phyloP scores from a whole-genome alignment of 2,329 filamentous ascomycete genomes.

The Xylaria multiplex region DNA sequence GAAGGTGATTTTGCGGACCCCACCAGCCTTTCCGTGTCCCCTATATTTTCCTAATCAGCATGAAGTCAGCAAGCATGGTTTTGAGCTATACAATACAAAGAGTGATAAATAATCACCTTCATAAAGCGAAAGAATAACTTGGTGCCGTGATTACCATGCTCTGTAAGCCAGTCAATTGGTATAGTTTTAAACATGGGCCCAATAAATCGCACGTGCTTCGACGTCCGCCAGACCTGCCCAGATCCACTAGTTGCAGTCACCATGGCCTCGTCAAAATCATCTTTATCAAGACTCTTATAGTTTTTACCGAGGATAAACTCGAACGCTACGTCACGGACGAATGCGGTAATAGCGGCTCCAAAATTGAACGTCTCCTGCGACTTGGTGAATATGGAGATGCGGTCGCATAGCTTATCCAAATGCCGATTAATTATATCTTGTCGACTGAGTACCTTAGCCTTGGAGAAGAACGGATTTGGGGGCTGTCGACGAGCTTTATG shows the following conservation, averaged over 20 bases:
- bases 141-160: conserved; percentile 18
- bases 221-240: conserved; percentile 34
- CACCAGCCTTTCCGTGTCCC: conserved; percentile 19
- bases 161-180: conserved; percentile 29
- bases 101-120: conserved; percentile 12
- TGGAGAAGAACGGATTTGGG: conserved; percentile 39
- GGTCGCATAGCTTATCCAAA: conserved; percentile 8
- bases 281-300: conserved; percentile 24
- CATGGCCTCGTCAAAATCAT: conserved; percentile 36
- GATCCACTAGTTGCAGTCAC: conserved; percentile 5
- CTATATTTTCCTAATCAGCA: conserved; percentile 8
- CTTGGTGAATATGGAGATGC: conserved; percentile 11
- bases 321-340: conserved; percentile 32
- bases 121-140: conserved; percentile 27
- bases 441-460: conserved; percentile 16
- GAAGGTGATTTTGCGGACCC: not conserved
- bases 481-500: conserved; percentile 35
- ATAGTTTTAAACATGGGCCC: conserved; percentile 32
- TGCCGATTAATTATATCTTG: conserved; percentile 23
- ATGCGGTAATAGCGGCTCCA: conserved; percentile 27
- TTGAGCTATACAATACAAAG: too few relatives aligned
- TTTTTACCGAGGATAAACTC: conserved; percentile 34
- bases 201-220: conserved; percentile 40
- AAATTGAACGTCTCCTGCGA: conserved; percentile 18
- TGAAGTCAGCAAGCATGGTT: too few relatives aligned